Percentiles rank a stretch among this genome's conserved stretches.
Conservation (phyloP, 345 rosid species). For the Brassica nigra region DNA sequence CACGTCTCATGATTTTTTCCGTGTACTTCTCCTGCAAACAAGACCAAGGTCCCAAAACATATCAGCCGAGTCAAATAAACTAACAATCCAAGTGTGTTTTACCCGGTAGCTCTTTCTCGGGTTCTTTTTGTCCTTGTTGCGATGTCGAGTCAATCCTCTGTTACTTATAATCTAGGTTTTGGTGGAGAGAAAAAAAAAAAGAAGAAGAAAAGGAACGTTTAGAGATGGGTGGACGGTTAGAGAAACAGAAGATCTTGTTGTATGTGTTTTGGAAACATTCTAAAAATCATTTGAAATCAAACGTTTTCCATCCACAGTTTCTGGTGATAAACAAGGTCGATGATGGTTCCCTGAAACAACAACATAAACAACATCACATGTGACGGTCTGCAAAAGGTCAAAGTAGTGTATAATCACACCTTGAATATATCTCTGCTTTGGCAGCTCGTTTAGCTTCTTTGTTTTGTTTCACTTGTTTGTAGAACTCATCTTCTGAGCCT, state of each 20-base stretch:
- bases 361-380: slow-evolving; percentile 18
- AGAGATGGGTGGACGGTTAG: slow-evolving; percentile 1
- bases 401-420: slow-evolving; percentile 41
- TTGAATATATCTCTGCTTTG: slow-evolving; percentile 49
- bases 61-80: not conserved
- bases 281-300: slow-evolving; percentile 56
- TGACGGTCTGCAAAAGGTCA: not conserved
- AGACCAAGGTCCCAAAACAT: slow-evolving; percentile 15
- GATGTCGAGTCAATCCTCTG: slow-evolving; percentile 70
- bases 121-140: slow-evolving; percentile 64
- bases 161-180: slow-evolving; percentile 59
- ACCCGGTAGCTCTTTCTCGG: slow-evolving; percentile 52
- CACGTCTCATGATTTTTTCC: slow-evolving; percentile 44
- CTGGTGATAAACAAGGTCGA: slow-evolving; percentile 48
- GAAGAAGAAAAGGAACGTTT: not conserved
- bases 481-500: slow-evolving; percentile 66
- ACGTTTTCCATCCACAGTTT: slow-evolving; percentile 67
- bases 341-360: slow-evolving; percentile 30
- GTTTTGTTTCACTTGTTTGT: slow-evolving; percentile 56
- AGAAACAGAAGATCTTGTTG: slow-evolving; percentile 20
- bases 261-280: not conserved
- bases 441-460: slow-evolving; percentile 54
- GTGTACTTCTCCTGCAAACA: slow-evolving; percentile 54
- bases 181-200: not conserved
- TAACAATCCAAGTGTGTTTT: slow-evolving; percentile 10